phyloP scores from a whole-genome alignment of 1,139 yeast genomes.

The Diutina mesorugosa region DNA sequence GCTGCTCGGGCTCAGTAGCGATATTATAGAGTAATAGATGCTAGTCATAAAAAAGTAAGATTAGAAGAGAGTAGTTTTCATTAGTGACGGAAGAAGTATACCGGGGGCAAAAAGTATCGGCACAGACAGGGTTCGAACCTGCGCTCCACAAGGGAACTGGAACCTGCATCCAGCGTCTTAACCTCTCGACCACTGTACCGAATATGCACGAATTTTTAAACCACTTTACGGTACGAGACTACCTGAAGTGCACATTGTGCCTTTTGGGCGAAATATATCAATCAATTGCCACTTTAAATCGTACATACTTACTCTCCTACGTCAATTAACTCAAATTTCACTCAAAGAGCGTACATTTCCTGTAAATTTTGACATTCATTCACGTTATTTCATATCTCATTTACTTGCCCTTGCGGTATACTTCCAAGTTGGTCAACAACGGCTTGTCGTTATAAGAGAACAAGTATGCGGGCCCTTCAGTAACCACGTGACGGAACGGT shows the following conservation, averaged over 20 bases:
- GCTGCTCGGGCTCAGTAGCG: background rate
- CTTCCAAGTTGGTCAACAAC: constrained; percentile 1
- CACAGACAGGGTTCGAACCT: constrained; percentile 3
- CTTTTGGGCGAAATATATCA: no score
- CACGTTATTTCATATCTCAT: background rate
- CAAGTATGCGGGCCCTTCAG: background rate
- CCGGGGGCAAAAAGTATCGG: background rate
- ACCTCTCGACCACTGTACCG: constrained; percentile 2
- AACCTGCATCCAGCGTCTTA: constrained; percentile 2
- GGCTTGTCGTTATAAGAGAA: background rate
- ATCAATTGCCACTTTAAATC: no score
- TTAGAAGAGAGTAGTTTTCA: no score
- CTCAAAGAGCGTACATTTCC: no score
- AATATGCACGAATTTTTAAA: background rate
- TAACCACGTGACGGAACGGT: constrained; percentile 7
- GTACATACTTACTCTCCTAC: no score
- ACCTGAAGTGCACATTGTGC: no score
- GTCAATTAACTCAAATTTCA: no score
- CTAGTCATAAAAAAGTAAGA: background rate
- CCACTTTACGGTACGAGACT: no score
- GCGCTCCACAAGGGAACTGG: constrained; percentile 2
- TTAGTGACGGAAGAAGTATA: no score
- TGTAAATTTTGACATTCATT: no score
- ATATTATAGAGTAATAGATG: background rate
- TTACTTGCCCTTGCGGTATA: background rate